Evolutionary conservation across 2,329 filamentous ascomycete species (phyloP), one percentile per base, ranked within the genome.

Genomic region (Ascochyta viciae-villosae): DNA sequence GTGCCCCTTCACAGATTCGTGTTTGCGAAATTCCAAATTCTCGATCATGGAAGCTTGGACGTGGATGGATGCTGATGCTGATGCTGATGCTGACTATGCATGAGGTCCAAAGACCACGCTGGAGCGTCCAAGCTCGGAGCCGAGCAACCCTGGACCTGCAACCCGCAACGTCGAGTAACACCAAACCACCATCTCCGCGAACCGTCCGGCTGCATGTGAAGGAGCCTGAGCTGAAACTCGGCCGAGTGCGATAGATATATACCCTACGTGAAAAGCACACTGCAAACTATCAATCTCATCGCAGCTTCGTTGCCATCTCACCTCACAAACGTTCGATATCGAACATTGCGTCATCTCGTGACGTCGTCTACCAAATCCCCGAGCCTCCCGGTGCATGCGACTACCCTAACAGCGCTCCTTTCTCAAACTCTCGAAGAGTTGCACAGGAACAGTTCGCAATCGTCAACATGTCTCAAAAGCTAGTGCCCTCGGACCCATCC

Each of bases 401-500:
- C n/a, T 23, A n/a, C 10, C 45, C 16, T 5, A 45, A 26, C 23
- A 55, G 26, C 33, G 22, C 47, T 40, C 13, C 19, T 19, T 8
- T 22, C 24, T 16, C 33, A 6, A 15, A 33, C 16, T 19, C 33
- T 27, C 16, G 9, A 19, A 22, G 34, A 26, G 47, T 9, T 9
- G 3, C 6, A 33, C 16, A 7, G 23, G 3, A 9, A 19, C 26
- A 27, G 12, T 15, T 23, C 44, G 46, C 44, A 53, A 15, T n/a
- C 19, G 24, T 24, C 62, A 68, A 48, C 24, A 77, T 77, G 74
- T 54, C 72, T 34, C 70, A 65, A 7, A 77, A 76, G 60, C 60
- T 77, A 50, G 76, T 82, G 19, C 81, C 81, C 2, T 72, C 74
- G n/a, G 88, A 94, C 67, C 92, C 93, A 12, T 84, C 87, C 16